A percentile compares a stretch with the other conserved stretches of the same genome.
Conservation (phyloP, 2,329 filamentous ascomycete species). For the Daldinia sp. region DNA sequence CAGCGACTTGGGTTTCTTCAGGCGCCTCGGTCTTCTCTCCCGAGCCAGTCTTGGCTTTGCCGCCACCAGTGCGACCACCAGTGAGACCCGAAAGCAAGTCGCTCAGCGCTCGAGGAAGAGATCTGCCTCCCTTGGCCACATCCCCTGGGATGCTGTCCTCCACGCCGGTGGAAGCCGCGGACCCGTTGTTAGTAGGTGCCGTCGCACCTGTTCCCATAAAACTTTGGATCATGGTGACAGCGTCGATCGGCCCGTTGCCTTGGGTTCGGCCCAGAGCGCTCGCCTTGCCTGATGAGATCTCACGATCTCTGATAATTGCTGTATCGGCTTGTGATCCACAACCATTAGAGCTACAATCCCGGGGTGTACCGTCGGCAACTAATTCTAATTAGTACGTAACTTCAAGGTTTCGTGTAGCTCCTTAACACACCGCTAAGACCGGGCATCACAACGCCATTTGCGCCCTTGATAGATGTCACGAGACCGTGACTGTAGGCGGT, state of each 20-base stretch:
- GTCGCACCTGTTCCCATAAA: slow-evolving; percentile 62
- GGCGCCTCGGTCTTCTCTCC: slow-evolving; percentile 55
- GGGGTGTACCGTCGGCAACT: slow-evolving; percentile 72
- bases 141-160: slow-evolving; percentile 52
- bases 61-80: slow-evolving; percentile 39
- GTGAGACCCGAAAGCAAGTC: slow-evolving; percentile 43
- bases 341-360: slow-evolving; percentile 67
- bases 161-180: slow-evolving; percentile 51
- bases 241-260: slow-evolving; percentile 65
- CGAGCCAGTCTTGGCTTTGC: slow-evolving; percentile 2
- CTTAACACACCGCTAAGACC: slow-evolving; percentile 41
- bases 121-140: slow-evolving; percentile 35
- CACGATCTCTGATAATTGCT: slow-evolving; percentile 70
- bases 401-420: not conserved
- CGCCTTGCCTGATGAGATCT: slow-evolving; percentile 63
- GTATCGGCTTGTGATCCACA: slow-evolving; percentile 75
- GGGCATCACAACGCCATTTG: slow-evolving; percentile 47
- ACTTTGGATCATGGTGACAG: slow-evolving; percentile 62
- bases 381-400: not conserved
- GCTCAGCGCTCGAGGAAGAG: slow-evolving; percentile 41
- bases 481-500: slow-evolving; percentile 44
- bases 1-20: slow-evolving; percentile 61
- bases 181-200: slow-evolving; percentile 51
- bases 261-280: slow-evolving; percentile 70
- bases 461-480: slow-evolving; percentile 45